These are phyloP conservation scores for Lanmaoa rubissima DNA, from an alignment of 768 basidiomycete species.

Conservation along the genomic window DNA sequence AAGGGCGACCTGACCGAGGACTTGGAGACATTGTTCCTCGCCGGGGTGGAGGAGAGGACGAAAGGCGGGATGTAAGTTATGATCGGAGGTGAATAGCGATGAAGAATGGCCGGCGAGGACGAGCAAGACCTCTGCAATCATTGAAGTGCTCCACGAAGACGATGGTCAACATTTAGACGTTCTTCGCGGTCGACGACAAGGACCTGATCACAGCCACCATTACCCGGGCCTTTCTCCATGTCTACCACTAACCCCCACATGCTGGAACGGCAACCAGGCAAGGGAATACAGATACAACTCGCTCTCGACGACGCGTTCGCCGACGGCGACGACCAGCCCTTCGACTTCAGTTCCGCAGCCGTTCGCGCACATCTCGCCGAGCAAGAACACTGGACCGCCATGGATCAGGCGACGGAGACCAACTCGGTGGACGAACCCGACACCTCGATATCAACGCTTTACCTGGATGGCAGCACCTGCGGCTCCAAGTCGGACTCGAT, in stretches of 20 bases:
- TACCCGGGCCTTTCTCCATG: slow-evolving; percentile 9
- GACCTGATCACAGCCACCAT: slow-evolving; percentile 8
- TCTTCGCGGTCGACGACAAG: neutral
- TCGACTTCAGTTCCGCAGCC: slow-evolving; percentile 58
- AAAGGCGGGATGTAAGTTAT: slow-evolving; percentile 62
- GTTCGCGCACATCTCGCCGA: slow-evolving; percentile 62
- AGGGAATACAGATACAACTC: slow-evolving; percentile 27
- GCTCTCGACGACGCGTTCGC: slow-evolving; percentile 70
- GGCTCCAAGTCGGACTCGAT: slow-evolving; percentile 15
- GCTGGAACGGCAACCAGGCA: slow-evolving; percentile 26
- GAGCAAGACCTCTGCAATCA: slow-evolving; percentile 89
- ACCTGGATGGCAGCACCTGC: slow-evolving; percentile 42
- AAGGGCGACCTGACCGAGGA: slow-evolving; percentile 69
- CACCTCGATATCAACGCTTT: slow-evolving; percentile 57
- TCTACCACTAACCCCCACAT: slow-evolving; percentile 11
- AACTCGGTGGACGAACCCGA: slow-evolving; percentile 36
- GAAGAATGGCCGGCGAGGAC: slow-evolving; percentile 87
- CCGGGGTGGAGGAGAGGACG: slow-evolving; percentile 80
- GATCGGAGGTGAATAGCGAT: slow-evolving; percentile 68
- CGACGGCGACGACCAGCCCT: slow-evolving; percentile 47
- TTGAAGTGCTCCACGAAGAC: slow-evolving; percentile 25
- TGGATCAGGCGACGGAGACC: slow-evolving; percentile 28
- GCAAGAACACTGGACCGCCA: slow-evolving; percentile 38
- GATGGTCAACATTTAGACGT: neutral
- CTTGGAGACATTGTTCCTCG: slow-evolving; percentile 81